A percentile compares a stretch with the other conserved stretches of the same genome.
These are phyloP conservation scores for Rhodotorula babjevae DNA, from an alignment of 768 basidiomycete genomes.

Conservation along the genomic window DNA sequence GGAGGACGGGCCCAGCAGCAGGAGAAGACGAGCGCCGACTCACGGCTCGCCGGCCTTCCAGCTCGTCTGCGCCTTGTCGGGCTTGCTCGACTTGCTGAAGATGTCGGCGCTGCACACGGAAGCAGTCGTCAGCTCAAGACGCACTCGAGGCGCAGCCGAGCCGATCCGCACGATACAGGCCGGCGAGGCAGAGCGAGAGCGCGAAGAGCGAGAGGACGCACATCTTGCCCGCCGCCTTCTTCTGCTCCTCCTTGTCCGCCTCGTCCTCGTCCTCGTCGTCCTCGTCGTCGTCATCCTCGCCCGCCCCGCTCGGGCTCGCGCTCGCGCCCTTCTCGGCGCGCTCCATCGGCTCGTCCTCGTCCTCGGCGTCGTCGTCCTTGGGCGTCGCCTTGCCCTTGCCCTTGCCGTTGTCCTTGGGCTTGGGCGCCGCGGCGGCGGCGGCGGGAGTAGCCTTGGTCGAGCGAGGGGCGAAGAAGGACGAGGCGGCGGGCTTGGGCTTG, in stretches of 20 bases:
- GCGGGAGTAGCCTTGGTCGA: not conserved
- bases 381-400: slow-evolving; percentile 21
- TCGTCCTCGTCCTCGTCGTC: slow-evolving; percentile 20
- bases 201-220: not conserved
- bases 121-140: not conserved
- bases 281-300: slow-evolving; percentile 11
- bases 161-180: no score
- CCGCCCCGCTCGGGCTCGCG: not conserved
- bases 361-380: not conserved
- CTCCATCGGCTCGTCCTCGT: not conserved
- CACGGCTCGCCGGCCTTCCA: slow-evolving; percentile 38
- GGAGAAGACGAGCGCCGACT: not conserved
- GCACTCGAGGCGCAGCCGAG: not conserved
- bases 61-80: slow-evolving; percentile 10
- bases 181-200: not conserved
- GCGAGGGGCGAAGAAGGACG: slow-evolving; percentile 26
- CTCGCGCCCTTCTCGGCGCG: slow-evolving; percentile 3
- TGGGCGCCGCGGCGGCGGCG: not conserved
- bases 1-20: not conserved
- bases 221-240: slow-evolving; percentile 32
- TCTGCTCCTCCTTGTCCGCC: slow-evolving; percentile 28
- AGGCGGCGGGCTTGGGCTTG: not conserved
- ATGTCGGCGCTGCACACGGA: slow-evolving; percentile 32
- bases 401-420: not conserved
- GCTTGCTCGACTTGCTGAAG: slow-evolving; percentile 22